These are phyloP conservation scores for Ulota crispa DNA, from an alignment of 225 moss, liverwort and hornwort species.

Conservation along the genomic window DNA sequence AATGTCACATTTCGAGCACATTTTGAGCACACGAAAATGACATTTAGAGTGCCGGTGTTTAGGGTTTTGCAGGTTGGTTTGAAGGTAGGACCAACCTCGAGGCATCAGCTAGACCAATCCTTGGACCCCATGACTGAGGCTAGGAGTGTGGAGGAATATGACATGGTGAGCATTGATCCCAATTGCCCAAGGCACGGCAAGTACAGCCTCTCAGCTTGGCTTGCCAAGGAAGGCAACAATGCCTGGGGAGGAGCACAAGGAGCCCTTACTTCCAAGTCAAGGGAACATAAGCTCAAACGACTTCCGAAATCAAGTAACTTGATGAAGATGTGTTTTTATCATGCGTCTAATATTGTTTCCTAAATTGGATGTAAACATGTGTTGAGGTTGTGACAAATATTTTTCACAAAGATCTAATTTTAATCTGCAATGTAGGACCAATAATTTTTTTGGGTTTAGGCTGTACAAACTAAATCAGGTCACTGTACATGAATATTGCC, in stretches of 20 bases:
- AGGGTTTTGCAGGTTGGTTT: background rate
- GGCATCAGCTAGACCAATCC: background rate
- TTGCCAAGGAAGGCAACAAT: background rate
- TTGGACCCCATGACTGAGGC: fast-evolving
- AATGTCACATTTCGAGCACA: background rate
- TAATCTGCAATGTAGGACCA: no score
- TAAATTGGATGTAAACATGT: no score
- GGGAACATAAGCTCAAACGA: background rate
- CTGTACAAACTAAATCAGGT: no score
- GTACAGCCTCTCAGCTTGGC: constrained; percentile 36
- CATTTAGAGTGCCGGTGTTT: no score
- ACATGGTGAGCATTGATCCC: constrained; percentile 40
- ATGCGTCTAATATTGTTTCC: no score
- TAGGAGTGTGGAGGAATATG: background rate
- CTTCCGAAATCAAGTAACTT: background rate
- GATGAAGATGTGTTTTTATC: no score
- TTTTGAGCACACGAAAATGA: background rate
- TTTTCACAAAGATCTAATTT: no score
- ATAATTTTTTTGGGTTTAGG: no score
- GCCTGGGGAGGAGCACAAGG: background rate
- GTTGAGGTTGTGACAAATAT: no score
- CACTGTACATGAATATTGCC: no score
- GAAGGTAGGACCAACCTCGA: background rate
- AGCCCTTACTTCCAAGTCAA: background rate
- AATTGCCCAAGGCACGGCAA: constrained; percentile 39